Evolutionary conservation across 352 stramenopile species (phyloP), one percentile per base, ranked within the genome.

Genomic region (Phytopythium helicoides): DNA sequence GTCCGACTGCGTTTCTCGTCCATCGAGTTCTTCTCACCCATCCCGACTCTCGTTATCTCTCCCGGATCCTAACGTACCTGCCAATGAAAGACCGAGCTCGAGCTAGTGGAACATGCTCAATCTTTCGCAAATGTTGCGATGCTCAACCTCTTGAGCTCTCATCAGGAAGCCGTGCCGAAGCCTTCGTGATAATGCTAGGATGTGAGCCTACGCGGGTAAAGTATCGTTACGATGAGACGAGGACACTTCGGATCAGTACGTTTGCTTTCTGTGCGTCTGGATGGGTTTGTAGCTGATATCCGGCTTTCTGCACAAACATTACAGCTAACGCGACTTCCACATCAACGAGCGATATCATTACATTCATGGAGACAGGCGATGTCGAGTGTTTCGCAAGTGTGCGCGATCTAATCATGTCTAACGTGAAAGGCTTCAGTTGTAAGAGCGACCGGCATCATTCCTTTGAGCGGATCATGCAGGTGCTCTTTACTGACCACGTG

Each of bases 391-490:
- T 88, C 50, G 38, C 37, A n/a, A 31, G 58, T 1, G 64, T 85
- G 6, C 36, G 55, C 5, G 36, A 64, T 19, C 64, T 86, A 23
- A 59, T 56, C 1, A 46, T 88, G 0, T 21, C 14, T 12, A 55
- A 64, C 33, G 54, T 86, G 3, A 37, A 2, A 33, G 62, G 54
- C 1, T 71, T 82, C 33, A 49, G 39, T 23, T 9, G 1, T 9
- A 39, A 11, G 41, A 62, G 50, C 2, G 28, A 9, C 28, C 41
- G 41, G 3, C 52, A 71, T 16, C 48, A 42, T 36, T 35, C 61
- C n/a, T 84, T 86, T 33, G 52, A 81, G 10, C 60, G 67, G 35
- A 48, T 86, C 9, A 34, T 86, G n/a, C 78, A 86, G 39, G 65
- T 68, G 1, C 55, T 89, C 0, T 84, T 89, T 54, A 80, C 67